phyloP scores from a whole-genome alignment of 129 eudicot genomes.

The Artemisia annua region DNA sequence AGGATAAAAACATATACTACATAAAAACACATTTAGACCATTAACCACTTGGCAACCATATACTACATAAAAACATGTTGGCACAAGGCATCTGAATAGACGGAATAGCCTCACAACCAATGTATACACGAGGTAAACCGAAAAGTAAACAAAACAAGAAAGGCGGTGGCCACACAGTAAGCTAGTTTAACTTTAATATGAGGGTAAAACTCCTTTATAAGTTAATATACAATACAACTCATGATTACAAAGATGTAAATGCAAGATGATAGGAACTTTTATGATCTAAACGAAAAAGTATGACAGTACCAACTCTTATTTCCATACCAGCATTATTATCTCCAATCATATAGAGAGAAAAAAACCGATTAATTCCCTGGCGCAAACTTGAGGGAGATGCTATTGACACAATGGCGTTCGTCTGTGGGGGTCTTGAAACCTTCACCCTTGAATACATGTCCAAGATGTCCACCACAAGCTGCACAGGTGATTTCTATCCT shows the following conservation, averaged over 20 bases:
- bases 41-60: neutral
- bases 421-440: constrained; percentile 77
- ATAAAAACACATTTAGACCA: too few relatives aligned
- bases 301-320: constrained; percentile 14
- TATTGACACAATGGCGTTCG: constrained; percentile 94
- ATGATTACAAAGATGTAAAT: neutral
- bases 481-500: constrained; percentile 91
- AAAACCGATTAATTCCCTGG: constrained; percentile 33
- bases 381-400: constrained; percentile 78
- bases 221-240: neutral
- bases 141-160: neutral
- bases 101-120: neutral
- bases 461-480: constrained; percentile 97
- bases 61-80: too few relatives aligned
- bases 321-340: constrained; percentile 1
- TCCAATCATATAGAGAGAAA: neutral
- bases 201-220: neutral
- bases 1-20: too few relatives aligned
- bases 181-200: neutral
- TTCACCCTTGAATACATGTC: constrained; percentile 97
- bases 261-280: neutral
- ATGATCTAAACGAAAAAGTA: neutral
- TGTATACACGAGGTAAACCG: neutral
- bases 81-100: neutral
- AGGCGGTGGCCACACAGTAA: neutral